Conservation (phyloP, 2,329 filamentous ascomycete species). For the Simplicillium aogashimaense region DNA sequence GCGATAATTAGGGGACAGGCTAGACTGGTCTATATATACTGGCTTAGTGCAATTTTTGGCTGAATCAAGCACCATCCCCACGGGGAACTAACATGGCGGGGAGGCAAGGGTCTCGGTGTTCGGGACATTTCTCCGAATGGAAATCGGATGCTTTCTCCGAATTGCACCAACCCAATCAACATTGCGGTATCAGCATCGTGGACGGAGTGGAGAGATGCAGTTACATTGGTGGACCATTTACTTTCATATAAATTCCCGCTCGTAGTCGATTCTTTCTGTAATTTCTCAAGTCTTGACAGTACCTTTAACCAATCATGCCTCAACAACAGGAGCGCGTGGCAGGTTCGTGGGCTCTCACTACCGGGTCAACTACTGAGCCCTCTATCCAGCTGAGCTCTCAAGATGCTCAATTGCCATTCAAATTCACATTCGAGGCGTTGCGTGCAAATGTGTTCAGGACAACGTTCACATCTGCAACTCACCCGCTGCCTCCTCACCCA, state of each 20-base stretch:
- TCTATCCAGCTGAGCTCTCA: slow-evolving; percentile 3
- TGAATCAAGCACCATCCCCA: no score
- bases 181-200: no score
- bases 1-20: background rate
- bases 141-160: slow-evolving; percentile 3
- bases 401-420: slow-evolving; percentile 24
- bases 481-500: slow-evolving; percentile 56
- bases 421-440: slow-evolving; percentile 55
- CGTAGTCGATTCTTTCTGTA: no score
- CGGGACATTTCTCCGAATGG: slow-evolving; percentile 3
- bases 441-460: slow-evolving; percentile 56
- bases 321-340: slow-evolving; percentile 5
- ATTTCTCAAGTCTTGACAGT: no score
- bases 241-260: no score
- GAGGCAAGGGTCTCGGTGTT: slow-evolving; percentile 1
- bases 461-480: slow-evolving; percentile 51
- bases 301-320: background rate
- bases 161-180: no score
- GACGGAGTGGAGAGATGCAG: no score
- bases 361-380: slow-evolving; percentile 16
- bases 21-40: no score
- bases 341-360: slow-evolving; percentile 4
- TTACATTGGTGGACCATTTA: no score
- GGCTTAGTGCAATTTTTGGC: no score
- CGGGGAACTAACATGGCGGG: background rate